Evolutionary conservation across 208 protist species (phyloP), one percentile per base, ranked within the genome.

Genomic region (Plasmodiophora brassicae): DNA sequence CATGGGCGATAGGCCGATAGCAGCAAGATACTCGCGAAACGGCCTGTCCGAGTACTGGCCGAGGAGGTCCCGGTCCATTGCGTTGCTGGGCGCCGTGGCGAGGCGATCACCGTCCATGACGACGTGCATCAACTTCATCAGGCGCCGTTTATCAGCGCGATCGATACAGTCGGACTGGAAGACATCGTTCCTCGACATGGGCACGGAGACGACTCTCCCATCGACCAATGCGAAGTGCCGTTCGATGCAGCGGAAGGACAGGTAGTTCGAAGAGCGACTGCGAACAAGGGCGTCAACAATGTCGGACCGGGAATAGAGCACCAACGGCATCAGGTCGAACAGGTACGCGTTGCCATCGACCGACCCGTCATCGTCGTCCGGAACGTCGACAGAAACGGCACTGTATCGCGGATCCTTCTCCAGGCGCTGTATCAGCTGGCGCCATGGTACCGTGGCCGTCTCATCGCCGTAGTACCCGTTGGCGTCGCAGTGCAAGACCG

Each of bases 81-180:
- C 5, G n/a, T 78, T 78, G 65, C 65, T 78, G 5, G 65, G 65
- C 5, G 65, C 65, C 5, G 32, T 8, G n/a, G 5, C 20, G 5
- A 38, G n/a, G 32, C 14, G 32, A 38, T 78, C 65, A 78, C 41
- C 65, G 65, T 38, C n/a, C n/a, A 78, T 44, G 10, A 32, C 65
- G 32, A 78, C 5, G n/a, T 78, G 65, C 65, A 78, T 78, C n/a
- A 78, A 78, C n/a, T 78, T 78, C 65, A 78, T 78, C 5, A 78
- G 41, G 5, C 65, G 65, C 5, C 65, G 5, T 32, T 78, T 78
- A 8, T 78, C 65, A 78, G 65, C 10, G 32, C 65, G 65, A 32
- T 5, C n/a, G 20, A 78, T n/a, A 78, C 20, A 78, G 5, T 8
- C 14, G 65, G 32, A 78, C n/a, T 78, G 65, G 65, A 78, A 78